A percentile compares a stretch with the other conserved stretches of the same genome.
Conservation (phyloP, 768 basidiomycete species). For the Lactarius evosmus region DNA sequence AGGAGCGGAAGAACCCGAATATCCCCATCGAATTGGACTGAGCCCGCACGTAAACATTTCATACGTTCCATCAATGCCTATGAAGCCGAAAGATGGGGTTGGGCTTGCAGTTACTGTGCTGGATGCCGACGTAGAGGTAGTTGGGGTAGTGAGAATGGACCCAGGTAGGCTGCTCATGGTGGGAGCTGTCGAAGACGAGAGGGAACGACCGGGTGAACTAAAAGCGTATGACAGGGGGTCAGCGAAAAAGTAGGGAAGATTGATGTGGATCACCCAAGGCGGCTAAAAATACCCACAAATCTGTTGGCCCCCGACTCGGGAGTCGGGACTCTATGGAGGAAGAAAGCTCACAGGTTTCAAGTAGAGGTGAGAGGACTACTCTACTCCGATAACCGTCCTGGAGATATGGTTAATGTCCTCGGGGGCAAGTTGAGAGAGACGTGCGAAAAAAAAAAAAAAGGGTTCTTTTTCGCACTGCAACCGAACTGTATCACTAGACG, state of each 20-base stretch:
- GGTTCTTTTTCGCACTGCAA: neutral
- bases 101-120: neutral
- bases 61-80: conserved; percentile 32
- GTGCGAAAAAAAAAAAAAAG: neutral
- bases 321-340: neutral
- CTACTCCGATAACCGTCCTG: neutral
- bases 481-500: neutral
- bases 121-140: neutral
- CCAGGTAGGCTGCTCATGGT: conserved; percentile 5
- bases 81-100: neutral
- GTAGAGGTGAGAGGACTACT: neutral
- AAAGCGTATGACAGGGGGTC: neutral
- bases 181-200: neutral
- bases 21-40: conserved; percentile 33
- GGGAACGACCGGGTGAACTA: neutral
- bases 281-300: neutral
- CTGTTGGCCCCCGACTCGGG: neutral
- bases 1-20: conserved; percentile 26
- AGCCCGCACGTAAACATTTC: conserved; percentile 39
- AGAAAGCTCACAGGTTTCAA: conserved; percentile 4
- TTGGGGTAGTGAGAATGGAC: neutral
- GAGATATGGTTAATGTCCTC: neutral
- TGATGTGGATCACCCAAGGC: neutral
- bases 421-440: neutral
- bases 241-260: neutral